Conservation (phyloP, 2,329 filamentous ascomycete genomes). For the Colletotrichum orchidophilum region DNA sequence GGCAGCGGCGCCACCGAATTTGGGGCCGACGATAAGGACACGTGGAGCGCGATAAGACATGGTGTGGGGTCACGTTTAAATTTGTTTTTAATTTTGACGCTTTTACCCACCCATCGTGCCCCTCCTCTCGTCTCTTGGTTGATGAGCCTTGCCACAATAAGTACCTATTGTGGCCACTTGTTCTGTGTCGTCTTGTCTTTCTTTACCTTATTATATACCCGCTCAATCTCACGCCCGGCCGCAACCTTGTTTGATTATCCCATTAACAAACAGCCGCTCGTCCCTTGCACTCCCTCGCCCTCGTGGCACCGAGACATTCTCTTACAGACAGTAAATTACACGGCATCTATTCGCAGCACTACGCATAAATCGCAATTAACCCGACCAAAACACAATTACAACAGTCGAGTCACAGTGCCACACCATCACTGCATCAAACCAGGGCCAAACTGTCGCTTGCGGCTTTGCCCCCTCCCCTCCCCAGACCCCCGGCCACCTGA, state of each 20-base stretch:
- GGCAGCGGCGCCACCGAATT: constrained; percentile 8
- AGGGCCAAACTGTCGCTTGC: neutral
- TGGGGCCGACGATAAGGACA: constrained; percentile 28
- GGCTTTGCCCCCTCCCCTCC: neutral
- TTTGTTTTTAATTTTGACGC: constrained; percentile 14
- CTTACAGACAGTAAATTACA: neutral
- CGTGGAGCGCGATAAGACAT: constrained; percentile 30
- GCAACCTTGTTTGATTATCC: neutral
- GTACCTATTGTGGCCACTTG: neutral
- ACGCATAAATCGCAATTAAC: neutral
- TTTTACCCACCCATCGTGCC: neutral
- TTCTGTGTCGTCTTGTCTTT: neutral
- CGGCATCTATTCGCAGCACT: neutral
- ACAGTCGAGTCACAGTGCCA: neutral
- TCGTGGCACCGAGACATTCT: neutral
- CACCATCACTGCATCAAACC: neutral
- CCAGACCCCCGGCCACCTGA: neutral
- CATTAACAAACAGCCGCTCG: neutral
- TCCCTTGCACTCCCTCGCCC: neutral
- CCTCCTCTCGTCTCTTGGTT: neutral
- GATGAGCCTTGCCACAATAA: neutral
- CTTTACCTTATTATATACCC: neutral
- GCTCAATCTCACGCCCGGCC: neutral
- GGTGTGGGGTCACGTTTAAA: neutral
- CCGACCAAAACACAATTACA: neutral